A percentile compares a stretch with the other conserved stretches of the same genome.
These are phyloP conservation scores for Alternaria sp. DNA, from an alignment of 2,329 filamentous ascomycete species.

Conservation along the genomic window DNA sequence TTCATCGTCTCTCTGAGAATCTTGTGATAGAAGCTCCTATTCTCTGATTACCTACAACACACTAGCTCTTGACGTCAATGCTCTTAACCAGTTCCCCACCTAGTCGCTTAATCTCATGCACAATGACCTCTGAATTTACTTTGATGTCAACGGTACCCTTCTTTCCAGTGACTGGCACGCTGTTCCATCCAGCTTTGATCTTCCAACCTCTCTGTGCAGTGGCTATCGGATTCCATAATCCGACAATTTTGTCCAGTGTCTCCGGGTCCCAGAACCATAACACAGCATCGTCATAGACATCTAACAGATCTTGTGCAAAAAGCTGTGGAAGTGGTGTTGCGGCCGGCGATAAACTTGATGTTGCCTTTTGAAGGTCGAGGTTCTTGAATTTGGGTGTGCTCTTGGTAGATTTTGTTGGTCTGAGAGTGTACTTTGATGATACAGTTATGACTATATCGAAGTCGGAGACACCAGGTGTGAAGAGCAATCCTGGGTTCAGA, in stretches of 20 bases:
- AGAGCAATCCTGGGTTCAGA: conserved; percentile 66
- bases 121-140: conserved; percentile 72
- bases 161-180: conserved; percentile 59
- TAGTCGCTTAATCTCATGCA: conserved; percentile 75
- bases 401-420: conserved; percentile 32
- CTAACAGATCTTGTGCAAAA: conserved; percentile 73
- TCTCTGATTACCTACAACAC: not conserved
- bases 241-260: conserved; percentile 67
- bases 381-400: conserved; percentile 77
- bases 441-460: conserved; percentile 89
- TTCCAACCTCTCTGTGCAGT: conserved; percentile 68
- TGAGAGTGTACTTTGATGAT: conserved; percentile 61
- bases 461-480: conserved; percentile 75
- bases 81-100: conserved; percentile 66
- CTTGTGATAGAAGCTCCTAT: too few relatives aligned
- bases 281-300: conserved; percentile 72
- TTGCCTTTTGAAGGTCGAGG: conserved; percentile 64
- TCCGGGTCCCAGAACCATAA: conserved; percentile 80
- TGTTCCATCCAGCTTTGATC: conserved; percentile 74
- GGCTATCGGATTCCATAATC: conserved; percentile 70
- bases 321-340: conserved; percentile 69
- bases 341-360: conserved; percentile 37
- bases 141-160: conserved; percentile 58
- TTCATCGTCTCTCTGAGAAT: not conserved
- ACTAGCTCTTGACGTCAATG: conserved; percentile 34